Evolutionary conservation across 1,284 basidiomycete species (phyloP).

Genomic region (Pseudozyma pruni): DNA sequence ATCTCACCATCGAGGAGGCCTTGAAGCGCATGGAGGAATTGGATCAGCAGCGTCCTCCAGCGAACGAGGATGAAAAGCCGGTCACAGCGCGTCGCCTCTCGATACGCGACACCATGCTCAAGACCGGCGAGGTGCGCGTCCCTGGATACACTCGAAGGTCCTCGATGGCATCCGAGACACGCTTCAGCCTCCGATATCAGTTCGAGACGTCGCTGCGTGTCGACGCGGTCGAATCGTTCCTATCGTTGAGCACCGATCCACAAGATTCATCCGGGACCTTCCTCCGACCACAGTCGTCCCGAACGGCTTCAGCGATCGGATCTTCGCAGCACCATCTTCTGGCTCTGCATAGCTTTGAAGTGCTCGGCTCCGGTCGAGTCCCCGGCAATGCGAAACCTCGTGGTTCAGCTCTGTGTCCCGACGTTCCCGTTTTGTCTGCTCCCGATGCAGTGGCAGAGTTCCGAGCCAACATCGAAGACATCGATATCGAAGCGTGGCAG

Average conservation of each 20-base stretch:
- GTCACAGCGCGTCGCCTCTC: constrained; percentile 17
- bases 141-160: constrained; percentile 39
- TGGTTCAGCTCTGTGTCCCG: constrained; percentile 15
- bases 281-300: constrained; percentile 1
- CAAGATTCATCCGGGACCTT: constrained; percentile 11
- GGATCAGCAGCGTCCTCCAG: constrained; percentile 1
- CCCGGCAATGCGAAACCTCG: constrained; percentile 34
- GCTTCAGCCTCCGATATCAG: constrained; percentile 43
- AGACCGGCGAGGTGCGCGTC: constrained; percentile 30
- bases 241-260: constrained; percentile 17
- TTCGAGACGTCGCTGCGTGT: constrained; percentile 42
- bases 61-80: not conserved
- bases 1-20: constrained; percentile 52
- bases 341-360: constrained; percentile 47
- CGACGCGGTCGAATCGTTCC: constrained; percentile 51
- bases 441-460: constrained; percentile 38
- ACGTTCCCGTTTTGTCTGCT: constrained; percentile 25
- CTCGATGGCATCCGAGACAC: constrained; percentile 37
- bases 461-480: constrained; percentile 48
- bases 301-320: constrained; percentile 11
- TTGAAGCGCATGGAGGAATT: constrained; percentile 45
- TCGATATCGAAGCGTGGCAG: constrained; percentile 60
- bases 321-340: constrained; percentile 50
- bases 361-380: constrained; percentile 28
- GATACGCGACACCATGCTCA: constrained; percentile 31